phyloP scores from a whole-genome alignment of 2,329 filamentous ascomycete genomes.

The Teratosphaeria viscida region DNA sequence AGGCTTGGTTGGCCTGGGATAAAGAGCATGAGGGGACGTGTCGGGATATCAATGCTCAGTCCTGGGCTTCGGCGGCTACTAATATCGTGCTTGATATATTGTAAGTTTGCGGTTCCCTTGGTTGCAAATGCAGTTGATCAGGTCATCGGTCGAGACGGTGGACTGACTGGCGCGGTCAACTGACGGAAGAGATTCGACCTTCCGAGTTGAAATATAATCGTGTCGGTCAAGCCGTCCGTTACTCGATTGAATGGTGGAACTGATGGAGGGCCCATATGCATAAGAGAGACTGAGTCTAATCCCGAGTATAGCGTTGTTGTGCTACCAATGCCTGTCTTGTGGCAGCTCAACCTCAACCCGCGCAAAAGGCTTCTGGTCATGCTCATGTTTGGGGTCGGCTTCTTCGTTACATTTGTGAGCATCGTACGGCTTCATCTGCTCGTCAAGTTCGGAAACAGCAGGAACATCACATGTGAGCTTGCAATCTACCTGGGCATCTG shows the following conservation, averaged over 20 bases:
- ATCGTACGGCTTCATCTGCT: conserved; percentile 6
- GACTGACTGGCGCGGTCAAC: too few species aligned
- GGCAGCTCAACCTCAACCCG: conserved; percentile 6
- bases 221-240: neutral
- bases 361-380: conserved; percentile 5
- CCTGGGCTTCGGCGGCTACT: conserved; percentile 6
- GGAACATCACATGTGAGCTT: conserved; percentile 6
- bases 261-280: neutral
- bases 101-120: neutral
- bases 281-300: neutral
- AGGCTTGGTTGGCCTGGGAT: conserved; percentile 7
- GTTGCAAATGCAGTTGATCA: too few species aligned
- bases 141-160: too few species aligned
- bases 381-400: conserved; percentile 7
- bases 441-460: conserved; percentile 5
- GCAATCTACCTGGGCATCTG: neutral
- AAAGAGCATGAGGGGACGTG: conserved; percentile 4
- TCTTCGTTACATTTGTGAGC: conserved; percentile 8
- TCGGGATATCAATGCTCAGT: conserved; percentile 8
- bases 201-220: neutral
- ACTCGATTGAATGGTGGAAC: neutral
- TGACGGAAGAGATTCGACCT: too few species aligned
- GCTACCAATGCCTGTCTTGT: conserved; percentile 10
- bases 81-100: conserved; percentile 13
- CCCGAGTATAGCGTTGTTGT: conserved; percentile 4